Percentiles rank a stretch among this genome's conserved stretches.
Evolutionary conservation across 257 asterid genomes (phyloP).

Genomic region (Asclepias syriaca): DNA sequence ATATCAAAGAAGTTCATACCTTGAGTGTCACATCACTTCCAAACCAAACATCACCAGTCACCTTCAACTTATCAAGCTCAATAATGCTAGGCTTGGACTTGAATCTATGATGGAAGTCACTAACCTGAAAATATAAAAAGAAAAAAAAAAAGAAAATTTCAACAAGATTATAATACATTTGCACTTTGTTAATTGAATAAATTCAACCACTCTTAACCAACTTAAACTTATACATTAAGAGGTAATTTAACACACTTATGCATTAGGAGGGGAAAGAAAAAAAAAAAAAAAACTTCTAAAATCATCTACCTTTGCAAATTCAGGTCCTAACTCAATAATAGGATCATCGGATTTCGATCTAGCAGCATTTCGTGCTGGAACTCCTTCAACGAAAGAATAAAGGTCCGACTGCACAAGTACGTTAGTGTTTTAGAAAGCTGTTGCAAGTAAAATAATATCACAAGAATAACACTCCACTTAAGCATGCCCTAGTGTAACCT

Average conservation of each 20-base stretch:
- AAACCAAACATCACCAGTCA: conserved; percentile 90
- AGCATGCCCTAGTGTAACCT: conserved; percentile 38
- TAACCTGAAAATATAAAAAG: conserved; percentile 38
- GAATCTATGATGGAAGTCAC: conserved; percentile 61
- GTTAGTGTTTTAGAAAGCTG: conserved; percentile 8
- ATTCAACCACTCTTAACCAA: too few relatives aligned
- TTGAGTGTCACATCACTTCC: conserved; percentile 66
- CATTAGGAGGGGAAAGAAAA: too few relatives aligned
- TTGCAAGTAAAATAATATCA: conserved; percentile 6
- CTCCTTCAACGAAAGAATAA: conserved; percentile 58
- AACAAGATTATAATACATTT: conserved; percentile 10
- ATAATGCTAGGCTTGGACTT: conserved; percentile 73
- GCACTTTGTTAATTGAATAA: neutral
- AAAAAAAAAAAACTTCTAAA: conserved; percentile 9
- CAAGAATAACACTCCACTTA: neutral
- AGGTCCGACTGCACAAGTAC: conserved; percentile 64
- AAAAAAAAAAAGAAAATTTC: conserved; percentile 9
- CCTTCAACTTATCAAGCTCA: conserved; percentile 74
- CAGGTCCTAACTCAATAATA: conserved; percentile 64
- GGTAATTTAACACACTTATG: too few relatives aligned
- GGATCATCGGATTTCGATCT: conserved; percentile 71
- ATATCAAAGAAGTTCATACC: conserved; percentile 36
- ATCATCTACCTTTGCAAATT: conserved; percentile 51
- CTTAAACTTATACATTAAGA: too few relatives aligned
- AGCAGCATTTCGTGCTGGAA: conserved; percentile 49